Percentiles rank a stretch among this genome's conserved stretches.
Conservation (phyloP, 495 filamentous ascomycete species). For the Xylaria bambusicola region DNA sequence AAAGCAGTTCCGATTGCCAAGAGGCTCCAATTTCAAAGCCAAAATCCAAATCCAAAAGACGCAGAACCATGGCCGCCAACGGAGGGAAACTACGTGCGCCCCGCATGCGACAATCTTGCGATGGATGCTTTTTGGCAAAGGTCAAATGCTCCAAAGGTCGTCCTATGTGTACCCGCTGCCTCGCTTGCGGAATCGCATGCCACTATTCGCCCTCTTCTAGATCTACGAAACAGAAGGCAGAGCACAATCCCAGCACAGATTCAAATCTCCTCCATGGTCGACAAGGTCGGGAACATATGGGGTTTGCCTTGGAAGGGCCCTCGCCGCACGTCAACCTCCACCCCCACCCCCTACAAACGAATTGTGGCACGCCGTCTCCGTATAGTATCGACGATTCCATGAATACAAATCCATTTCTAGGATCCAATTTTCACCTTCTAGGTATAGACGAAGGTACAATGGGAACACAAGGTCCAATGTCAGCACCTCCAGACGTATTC, state of each 20-base stretch:
- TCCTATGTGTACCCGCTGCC: slow-evolving; percentile 52
- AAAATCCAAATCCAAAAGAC: no score
- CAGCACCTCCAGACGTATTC: slow-evolving; percentile 36
- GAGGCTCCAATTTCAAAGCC: no score
- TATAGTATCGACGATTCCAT: slow-evolving; percentile 36
- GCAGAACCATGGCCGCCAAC: slow-evolving; percentile 34
- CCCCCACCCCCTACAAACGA: slow-evolving; percentile 30
- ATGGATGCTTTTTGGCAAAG: slow-evolving; percentile 58
- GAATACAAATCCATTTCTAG: slow-evolving; percentile 39
- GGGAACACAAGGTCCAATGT: slow-evolving; percentile 30
- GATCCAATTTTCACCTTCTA: slow-evolving; percentile 34
- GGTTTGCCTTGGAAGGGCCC: no score
- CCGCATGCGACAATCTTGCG: slow-evolving; percentile 53
- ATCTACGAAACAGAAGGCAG: slow-evolving; percentile 47
- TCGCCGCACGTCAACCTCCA: no score
- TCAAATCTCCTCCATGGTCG: slow-evolving; percentile 24
- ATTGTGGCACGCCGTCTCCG: slow-evolving; percentile 39
- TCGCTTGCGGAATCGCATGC: slow-evolving; percentile 48
- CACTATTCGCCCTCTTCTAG: slow-evolving; percentile 54
- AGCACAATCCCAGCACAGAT: slow-evolving; percentile 31
- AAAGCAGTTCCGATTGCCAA: no score
- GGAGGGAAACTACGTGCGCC: slow-evolving; percentile 40
- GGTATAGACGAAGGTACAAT: slow-evolving; percentile 32
- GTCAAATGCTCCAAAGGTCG: slow-evolving; percentile 56
- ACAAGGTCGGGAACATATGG: no score